phyloP scores from a whole-genome alignment of 345 rosid species.

The Salix suchowensis region DNA sequence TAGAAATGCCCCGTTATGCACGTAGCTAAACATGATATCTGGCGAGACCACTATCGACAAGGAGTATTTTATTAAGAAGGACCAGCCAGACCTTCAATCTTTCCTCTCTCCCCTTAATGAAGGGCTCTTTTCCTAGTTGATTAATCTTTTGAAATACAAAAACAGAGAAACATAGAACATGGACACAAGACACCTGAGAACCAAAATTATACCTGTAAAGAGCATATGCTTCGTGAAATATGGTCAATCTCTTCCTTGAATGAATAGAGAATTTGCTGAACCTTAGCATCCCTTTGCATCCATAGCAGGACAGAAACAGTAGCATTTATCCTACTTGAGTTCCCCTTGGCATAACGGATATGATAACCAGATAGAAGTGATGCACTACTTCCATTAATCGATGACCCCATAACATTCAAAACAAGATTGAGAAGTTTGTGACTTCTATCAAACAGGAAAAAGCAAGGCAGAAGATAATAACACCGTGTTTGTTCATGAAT shows the following conservation, averaged over 20 bases:
- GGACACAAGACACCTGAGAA: neutral
- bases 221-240: conserved; percentile 35
- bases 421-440: conserved; percentile 42
- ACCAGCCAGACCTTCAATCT: neutral
- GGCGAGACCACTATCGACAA: neutral
- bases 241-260: conserved; percentile 43
- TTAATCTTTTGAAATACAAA: neutral
- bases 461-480: conserved; percentile 56
- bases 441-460: conserved; percentile 58
- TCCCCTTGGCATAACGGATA: conserved; percentile 16
- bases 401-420: conserved; percentile 35
- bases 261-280: conserved; percentile 33
- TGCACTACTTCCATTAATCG: conserved; percentile 30
- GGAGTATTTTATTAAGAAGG: neutral
- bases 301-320: conserved; percentile 47
- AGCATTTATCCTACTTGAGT: conserved; percentile 33
- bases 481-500: conserved; percentile 17
- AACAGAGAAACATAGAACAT: neutral
- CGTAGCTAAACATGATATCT: neutral
- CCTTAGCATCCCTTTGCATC: conserved; percentile 52
- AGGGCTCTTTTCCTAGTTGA: neutral
- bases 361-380: conserved; percentile 18
- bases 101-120: neutral
- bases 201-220: conserved; percentile 49
- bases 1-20: neutral